phyloP scores from a whole-genome alignment of 441 rosid genomes.

The Populus hybrid region DNA sequence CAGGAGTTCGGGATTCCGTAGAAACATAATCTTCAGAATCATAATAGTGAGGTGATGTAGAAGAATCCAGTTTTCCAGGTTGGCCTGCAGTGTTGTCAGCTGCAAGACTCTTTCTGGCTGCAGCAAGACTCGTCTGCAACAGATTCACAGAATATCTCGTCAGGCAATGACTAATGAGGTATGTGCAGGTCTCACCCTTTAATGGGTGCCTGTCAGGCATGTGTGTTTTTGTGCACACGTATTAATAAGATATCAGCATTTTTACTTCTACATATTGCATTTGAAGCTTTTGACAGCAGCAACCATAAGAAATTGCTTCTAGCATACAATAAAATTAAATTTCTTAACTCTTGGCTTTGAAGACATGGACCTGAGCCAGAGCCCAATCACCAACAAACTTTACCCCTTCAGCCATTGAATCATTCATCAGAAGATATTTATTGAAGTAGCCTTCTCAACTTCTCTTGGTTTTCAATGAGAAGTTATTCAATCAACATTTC shows the following conservation, averaged over 20 bases:
- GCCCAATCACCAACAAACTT: neutral
- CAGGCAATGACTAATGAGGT: neutral
- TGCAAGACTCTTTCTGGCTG: constrained; percentile 70
- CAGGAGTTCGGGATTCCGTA: constrained; percentile 63
- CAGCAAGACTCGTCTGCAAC: constrained; percentile 73
- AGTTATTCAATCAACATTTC: neutral
- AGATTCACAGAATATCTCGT: constrained; percentile 8
- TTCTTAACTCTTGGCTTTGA: neutral
- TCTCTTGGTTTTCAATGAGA: neutral
- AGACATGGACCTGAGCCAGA: neutral
- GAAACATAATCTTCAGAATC: constrained; percentile 73
- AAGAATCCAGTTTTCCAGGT: constrained; percentile 49
- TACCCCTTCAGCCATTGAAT: neutral
- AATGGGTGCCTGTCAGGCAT: neutral
- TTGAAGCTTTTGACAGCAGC: neutral
- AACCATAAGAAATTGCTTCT: neutral
- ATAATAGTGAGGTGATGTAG: constrained; percentile 55
- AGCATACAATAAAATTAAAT: neutral
- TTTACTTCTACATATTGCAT: neutral
- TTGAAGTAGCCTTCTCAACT: neutral
- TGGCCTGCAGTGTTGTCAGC: constrained; percentile 45
- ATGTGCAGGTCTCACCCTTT: neutral
- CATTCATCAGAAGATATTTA: neutral
- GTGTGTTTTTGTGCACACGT: neutral
- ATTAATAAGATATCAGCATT: neutral